phyloP scores from a whole-genome alignment of 2,329 filamentous ascomycete species.

The Epichloe baconii region DNA sequence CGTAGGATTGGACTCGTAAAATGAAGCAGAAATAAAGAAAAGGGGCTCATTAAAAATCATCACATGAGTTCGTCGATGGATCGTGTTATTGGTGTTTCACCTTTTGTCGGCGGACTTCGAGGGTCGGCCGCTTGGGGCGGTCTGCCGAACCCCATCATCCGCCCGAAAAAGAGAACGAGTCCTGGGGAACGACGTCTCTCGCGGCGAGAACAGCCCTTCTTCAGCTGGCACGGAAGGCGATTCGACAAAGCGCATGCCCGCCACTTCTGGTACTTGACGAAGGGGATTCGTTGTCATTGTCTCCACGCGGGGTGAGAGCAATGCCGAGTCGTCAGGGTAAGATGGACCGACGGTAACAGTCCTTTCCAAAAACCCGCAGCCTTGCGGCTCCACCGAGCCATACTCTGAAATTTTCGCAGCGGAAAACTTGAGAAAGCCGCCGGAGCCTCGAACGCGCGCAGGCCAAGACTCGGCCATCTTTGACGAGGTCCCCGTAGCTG shows the following conservation, averaged over 20 bases:
- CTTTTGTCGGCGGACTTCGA: conserved; percentile 60
- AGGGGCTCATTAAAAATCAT: conserved; percentile 9
- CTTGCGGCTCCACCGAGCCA: conserved; percentile 4
- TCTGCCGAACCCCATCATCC: conserved; percentile 30
- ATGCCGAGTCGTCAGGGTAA: conserved; percentile 34
- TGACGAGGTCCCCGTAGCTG: conserved; percentile 7
- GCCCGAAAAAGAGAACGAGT: conserved; percentile 40
- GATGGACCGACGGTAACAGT: conserved; percentile 22
- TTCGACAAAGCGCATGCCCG: conserved; percentile 40
- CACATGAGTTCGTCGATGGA: conserved; percentile 69
- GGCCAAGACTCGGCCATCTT: conserved; percentile 24
- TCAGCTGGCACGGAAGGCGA: conserved; percentile 38
- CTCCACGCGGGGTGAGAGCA: conserved; percentile 60
- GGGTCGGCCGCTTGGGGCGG: conserved; percentile 48
- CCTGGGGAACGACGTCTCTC: conserved; percentile 36
- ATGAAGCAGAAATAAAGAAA: not conserved
- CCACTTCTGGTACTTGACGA: conserved; percentile 30
- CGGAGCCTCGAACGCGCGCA: conserved; percentile 11
- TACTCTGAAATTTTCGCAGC: conserved; percentile 4
- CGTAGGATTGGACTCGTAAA: not conserved
- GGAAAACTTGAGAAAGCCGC: conserved; percentile 4
- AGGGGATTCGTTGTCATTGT: conserved; percentile 60
- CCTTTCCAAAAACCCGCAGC: conserved; percentile 17
- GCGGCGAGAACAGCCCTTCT: conserved; percentile 40
- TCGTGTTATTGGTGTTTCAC: conserved; percentile 60